Base-by-base conservation (phyloP, 768 basidiomycete species). In the Sporobolomyces pararoseus region DNA sequence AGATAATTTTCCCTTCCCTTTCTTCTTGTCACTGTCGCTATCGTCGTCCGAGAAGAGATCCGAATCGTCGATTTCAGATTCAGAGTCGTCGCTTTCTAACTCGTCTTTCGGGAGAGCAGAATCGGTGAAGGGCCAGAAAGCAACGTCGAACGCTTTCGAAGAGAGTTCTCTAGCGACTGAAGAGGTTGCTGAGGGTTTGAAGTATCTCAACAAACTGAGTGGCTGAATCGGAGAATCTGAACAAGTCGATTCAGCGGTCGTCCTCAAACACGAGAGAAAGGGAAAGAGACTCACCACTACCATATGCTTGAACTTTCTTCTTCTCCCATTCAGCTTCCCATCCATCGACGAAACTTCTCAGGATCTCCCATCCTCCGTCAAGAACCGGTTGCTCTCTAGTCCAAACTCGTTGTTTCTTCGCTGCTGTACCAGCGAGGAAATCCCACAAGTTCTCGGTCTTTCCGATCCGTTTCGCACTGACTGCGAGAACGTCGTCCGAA, bases 91-190 rank as follows among this genome's bases (percentile, higher is more conserved):
- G n/a, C n/a, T 31, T 12, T 37, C 31, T n/a, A 49, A 52, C 47
- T 47, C 51, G 29, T 21, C 31, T 61, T 50, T 21, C 46, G 49
- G 34, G 0, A 13, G 19, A 1, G 44, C 51, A 17, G 39, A 19
- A 2, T 53, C 53, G 6, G 55, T 31, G 34, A 71, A 71, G 0
- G 70, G 65, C 65, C 70, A 66, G 55, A 71, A 71, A 49, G 63
- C 61, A 27, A 64, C 29, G 42, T 71, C 70, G 61, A 71, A 49
- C 12, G 65, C 70, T 46, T 66, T 71, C 21, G 54, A 27, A 2
- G 65, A 63, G 29, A 64, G 25, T 25, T 66, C 65, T 34, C 70
- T 54, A 0, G 61, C 42, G 23, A 14, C 31, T 4, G 21, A 12
- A 3, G 65, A 23, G 2, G 65, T 66, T 0, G 69, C 69, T 25